Percentiles rank a stretch among this genome's conserved stretches.
Conservation (phyloP, 2,329 filamentous ascomycete species). For the Fusarium sp. region DNA sequence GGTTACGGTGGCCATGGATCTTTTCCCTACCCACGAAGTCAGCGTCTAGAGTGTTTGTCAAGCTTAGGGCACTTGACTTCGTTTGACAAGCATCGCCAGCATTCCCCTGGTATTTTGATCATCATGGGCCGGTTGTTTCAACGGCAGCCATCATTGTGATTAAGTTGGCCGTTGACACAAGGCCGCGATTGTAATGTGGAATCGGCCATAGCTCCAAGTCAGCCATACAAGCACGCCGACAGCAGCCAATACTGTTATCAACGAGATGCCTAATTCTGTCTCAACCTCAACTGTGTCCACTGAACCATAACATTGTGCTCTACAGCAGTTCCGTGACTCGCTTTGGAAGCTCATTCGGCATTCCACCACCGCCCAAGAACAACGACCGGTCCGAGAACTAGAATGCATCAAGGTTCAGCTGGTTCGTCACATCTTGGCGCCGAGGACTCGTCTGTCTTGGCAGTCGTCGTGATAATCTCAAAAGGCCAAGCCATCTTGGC, state of each 20-base stretch:
- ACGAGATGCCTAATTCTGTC: constrained; percentile 10
- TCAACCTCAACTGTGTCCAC: constrained; percentile 6
- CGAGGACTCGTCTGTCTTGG: constrained; percentile 26
- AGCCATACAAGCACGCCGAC: constrained; percentile 1
- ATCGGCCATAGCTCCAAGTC: neutral
- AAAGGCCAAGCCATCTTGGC: constrained; percentile 32
- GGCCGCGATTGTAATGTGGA: constrained; percentile 1
- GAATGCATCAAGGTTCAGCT: constrained; percentile 45
- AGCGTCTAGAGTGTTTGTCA: constrained; percentile 23
- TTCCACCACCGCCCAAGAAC: constrained; percentile 25
- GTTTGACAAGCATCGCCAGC: constrained; percentile 9
- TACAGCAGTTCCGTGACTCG: neutral
- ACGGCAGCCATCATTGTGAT: constrained; percentile 23
- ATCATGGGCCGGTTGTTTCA: constrained; percentile 25
- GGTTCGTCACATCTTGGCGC: constrained; percentile 30
- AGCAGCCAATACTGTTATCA: constrained; percentile 4
- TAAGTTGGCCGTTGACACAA: constrained; percentile 21
- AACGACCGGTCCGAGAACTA: constrained; percentile 23
- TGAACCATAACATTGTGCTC: constrained; percentile 1
- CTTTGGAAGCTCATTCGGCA: constrained; percentile 20
- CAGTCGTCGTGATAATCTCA: constrained; percentile 32
- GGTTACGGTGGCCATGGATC: constrained; percentile 21
- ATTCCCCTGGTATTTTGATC: constrained; percentile 27
- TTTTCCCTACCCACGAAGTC: constrained; percentile 11
- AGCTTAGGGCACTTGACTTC: neutral